Evolutionary conservation across 1,284 basidiomycete species (phyloP), one percentile per base, ranked within the genome.

Genomic region (Cryptococcus jaspeensis): DNA sequence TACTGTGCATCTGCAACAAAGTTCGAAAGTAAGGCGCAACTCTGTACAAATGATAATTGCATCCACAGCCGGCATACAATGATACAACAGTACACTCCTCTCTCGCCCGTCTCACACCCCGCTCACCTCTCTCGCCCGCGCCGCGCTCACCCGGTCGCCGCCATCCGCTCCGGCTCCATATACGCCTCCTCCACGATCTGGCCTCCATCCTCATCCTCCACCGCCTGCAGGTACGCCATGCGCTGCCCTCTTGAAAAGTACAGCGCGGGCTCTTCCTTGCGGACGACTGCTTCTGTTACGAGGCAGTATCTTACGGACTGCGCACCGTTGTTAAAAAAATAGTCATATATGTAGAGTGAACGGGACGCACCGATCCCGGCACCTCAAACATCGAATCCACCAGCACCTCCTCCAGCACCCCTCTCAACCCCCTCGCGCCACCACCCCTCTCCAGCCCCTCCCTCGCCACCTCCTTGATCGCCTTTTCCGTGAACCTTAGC

Each of bases 301-400:
- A 88, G 80, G 15, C 87, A 84, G 68, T 87, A 83, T 47, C 82
- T 79, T 35, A 86, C 81, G 48, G 80, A 79, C 85, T 87, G 61
- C 7, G 16, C 25, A 39, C 49, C 16, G 5, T 53, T n/a, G 52
- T 45, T 15, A 50, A 56, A 23, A n/a, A 47, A 25, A n/a, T 47
- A 35, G 18, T 11, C 11, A 23, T 44, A 18, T 12, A 44, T 18
- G 18, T 23, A 18, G 18, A 44, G 12, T 36, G 6, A n/a, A 39
- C 38, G 38, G 38, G 16, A 86, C 90, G 84, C 75, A 93, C 90
- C 84, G 91, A 69, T 84, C 87, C 77, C 0, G 79, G 80, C 6
- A 78, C 72, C 79, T 94, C 90, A 72, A 90, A 94, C 90, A 95
- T 94, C 0, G 90, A 82, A 55, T 95, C 90, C 51, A 92, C 78